Percentiles rank a stretch among this genome's conserved stretches.
Conservation (phyloP, 2,329 filamentous ascomycete species). For the Taxawa tesnikishii region DNA sequence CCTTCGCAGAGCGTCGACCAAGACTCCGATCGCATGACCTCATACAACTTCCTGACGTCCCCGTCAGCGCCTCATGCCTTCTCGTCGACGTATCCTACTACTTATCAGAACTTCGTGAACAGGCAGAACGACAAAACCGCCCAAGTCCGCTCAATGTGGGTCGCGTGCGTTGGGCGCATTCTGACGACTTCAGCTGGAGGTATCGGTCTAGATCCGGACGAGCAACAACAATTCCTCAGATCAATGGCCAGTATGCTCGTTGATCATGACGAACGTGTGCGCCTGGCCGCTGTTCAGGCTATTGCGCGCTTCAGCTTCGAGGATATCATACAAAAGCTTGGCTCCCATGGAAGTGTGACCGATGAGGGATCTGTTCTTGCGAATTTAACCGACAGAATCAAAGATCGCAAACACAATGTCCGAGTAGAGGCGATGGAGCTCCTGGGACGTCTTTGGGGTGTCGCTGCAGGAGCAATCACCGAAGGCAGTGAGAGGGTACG, state of each 20-base stretch:
- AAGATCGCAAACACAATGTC: slow-evolving; percentile 71
- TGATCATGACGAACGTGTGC: slow-evolving; percentile 83
- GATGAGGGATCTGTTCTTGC: slow-evolving; percentile 68
- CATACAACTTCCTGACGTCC: slow-evolving; percentile 56
- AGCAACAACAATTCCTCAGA: slow-evolving; percentile 63
- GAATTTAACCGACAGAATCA: slow-evolving; percentile 75
- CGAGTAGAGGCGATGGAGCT: slow-evolving; percentile 79
- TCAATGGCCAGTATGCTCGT: slow-evolving; percentile 64
- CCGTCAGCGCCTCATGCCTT: slow-evolving; percentile 85
- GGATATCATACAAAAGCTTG: slow-evolving; percentile 72
- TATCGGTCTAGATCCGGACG: slow-evolving; percentile 72
- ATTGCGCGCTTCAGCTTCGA: slow-evolving; percentile 70
- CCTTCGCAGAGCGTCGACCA: slow-evolving; percentile 51
- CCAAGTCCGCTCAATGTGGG: slow-evolving; percentile 76
- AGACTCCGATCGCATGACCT: slow-evolving; percentile 26
- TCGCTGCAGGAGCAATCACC: slow-evolving; percentile 75
- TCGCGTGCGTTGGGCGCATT: slow-evolving; percentile 71
- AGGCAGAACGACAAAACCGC: slow-evolving; percentile 78
- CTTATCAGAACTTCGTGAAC: slow-evolving; percentile 75
- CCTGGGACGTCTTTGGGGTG: slow-evolving; percentile 83
- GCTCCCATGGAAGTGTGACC: slow-evolving; percentile 59
- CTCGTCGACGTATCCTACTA: slow-evolving; percentile 62
- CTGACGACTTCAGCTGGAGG: slow-evolving; percentile 83
- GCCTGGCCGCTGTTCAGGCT: slow-evolving; percentile 75
- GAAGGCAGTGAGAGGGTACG: slow-evolving; percentile 67